phyloP scores from a whole-genome alignment of 2,329 filamentous ascomycete genomes.

The Tolypocladium pustulatum region DNA sequence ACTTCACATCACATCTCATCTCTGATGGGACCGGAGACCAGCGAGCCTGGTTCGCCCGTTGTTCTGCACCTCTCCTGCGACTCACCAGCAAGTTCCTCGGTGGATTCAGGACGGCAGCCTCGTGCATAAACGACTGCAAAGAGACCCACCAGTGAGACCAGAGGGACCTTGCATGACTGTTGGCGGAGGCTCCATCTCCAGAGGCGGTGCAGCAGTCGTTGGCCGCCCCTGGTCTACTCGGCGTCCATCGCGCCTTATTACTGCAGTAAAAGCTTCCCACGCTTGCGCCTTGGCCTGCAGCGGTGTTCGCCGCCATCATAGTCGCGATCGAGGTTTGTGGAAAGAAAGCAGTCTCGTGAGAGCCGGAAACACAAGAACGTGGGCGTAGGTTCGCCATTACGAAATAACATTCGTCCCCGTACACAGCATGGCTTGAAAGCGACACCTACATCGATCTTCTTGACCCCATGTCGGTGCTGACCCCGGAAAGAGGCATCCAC shows the following conservation, averaged over 20 bases:
- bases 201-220: neutral
- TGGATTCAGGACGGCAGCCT: neutral
- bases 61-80: neutral
- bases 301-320: neutral
- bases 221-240: neutral
- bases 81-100: neutral
- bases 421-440: neutral
- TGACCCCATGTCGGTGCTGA: neutral
- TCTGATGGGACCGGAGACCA: neutral
- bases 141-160: neutral
- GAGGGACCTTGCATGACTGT: neutral
- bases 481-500: no score
- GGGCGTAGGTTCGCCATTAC: neutral
- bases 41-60: neutral
- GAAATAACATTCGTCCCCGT: neutral
- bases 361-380: neutral
- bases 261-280: neutral
- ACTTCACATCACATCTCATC: neutral
- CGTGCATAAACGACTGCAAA: neutral
- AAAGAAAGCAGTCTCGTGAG: neutral
- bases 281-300: neutral
- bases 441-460: neutral
- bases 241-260: neutral
- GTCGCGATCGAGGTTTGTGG: neutral
- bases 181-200: no score